Evolutionary conservation across 768 basidiomycete genomes (phyloP), one percentile per base, ranked within the genome.

Genomic region (Amanita inopinata): DNA sequence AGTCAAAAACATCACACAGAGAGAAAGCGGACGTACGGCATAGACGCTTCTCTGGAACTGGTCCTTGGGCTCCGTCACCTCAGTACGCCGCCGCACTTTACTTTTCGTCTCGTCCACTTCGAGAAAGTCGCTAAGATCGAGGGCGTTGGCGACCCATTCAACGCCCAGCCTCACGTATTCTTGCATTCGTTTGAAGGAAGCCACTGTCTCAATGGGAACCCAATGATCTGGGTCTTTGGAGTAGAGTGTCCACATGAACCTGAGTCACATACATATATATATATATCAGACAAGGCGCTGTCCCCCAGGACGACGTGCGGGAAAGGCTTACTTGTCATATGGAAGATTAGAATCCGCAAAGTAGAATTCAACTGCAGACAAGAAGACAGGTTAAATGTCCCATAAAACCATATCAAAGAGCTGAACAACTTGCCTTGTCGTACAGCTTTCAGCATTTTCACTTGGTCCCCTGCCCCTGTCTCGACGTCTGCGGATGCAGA

Each of bases 301-400:
- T 19, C n/a, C 12, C 11, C n/a, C 14, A 34, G 22, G 36, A 25
- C 12, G n/a, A n/a, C n/a, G n/a, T n/a, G n/a, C n/a, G n/a, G n/a
- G n/a, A n/a, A 34, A 37, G 15, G 44, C 71, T 19, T 53, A 83
- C 83, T 78, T 85, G 71, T 91, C 88, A 50, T 76, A 91, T 1
- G 93, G 93, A 40, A 98, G 74, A 62, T 97, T 96, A n/a, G 90
- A 75, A 61, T 94, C 91, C 39, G 86, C 86, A 63, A 98, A 92
- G 69, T 97, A 96, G 62, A 96, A 97, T 58, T 92, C 87, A 54
- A 94, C 93, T 96, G 43, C 20, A 6, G n/a, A 18, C 6, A 18
- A 6, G 3, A 12, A 4, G 27, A 31, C 14, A 42, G 5, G 14
- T 12, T 10, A 1, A n/a, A 10, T 23, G 20, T 12, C 12, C 24